These are phyloP conservation scores for Leccinum pachyderme DNA, from an alignment of 1,284 basidiomycete genomes.

Conservation along the genomic window DNA sequence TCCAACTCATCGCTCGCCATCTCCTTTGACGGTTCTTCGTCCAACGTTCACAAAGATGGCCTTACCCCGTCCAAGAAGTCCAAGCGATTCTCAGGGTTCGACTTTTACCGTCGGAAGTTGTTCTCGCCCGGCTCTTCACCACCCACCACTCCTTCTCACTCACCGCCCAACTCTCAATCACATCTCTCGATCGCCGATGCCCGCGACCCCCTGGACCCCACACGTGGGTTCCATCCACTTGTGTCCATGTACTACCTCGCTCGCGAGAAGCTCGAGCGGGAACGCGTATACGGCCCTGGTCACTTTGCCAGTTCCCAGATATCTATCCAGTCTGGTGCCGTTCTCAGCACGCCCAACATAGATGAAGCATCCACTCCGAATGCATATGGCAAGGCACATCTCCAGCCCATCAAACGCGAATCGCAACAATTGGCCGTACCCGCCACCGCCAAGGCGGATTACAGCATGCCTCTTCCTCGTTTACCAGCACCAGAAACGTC, in stretches of 20 bases:
- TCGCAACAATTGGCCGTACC: conserved; percentile 12
- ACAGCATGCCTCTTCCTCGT: conserved; percentile 78
- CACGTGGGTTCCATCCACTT: conserved; percentile 90
- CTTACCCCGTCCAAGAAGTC: conserved; percentile 53
- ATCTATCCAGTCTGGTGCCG: conserved; percentile 31
- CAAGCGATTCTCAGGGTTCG: conserved; percentile 87
- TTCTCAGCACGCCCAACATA: conserved; percentile 19
- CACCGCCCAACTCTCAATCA: conserved; percentile 55
- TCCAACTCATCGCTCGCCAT: conserved; percentile 67
- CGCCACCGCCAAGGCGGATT: conserved; percentile 56
- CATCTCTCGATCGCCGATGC: conserved; percentile 46
- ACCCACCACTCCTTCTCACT: conserved; percentile 45
- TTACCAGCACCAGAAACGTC: conserved; percentile 78
- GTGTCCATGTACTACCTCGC: conserved; percentile 97
- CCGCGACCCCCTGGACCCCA: conserved; percentile 74
- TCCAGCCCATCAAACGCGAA: conserved; percentile 28
- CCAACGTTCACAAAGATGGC: conserved; percentile 37
- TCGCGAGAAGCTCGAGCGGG: conserved; percentile 92
- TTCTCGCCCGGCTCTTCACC: conserved; percentile 72
- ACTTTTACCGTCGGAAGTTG: conserved; percentile 91
- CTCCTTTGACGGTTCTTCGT: conserved; percentile 53
- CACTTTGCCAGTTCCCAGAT: conserved; percentile 93
- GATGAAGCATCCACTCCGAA: conserved; percentile 26
- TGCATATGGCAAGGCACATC: conserved; percentile 25
- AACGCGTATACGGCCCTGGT: conserved; percentile 89